A percentile compares a stretch with the other conserved stretches of the same genome.
Conservation (phyloP, 2,329 filamentous ascomycete species). For the Escovopsis sp. region DNA sequence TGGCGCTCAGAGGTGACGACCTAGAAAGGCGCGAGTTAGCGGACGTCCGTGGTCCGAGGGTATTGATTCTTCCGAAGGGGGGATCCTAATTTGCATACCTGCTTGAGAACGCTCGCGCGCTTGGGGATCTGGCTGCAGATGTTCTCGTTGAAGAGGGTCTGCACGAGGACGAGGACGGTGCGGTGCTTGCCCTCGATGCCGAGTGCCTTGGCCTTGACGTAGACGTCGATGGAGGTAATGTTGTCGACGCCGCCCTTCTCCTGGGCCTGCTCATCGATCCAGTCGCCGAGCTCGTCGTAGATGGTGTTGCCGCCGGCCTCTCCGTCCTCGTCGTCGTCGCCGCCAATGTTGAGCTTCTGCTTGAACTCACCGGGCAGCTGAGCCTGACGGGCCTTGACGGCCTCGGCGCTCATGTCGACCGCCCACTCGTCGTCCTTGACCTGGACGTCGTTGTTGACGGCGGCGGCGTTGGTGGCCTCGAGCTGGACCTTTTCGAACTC, state of each 20-base stretch:
- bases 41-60: background rate
- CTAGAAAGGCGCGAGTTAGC: slow-evolving; percentile 1
- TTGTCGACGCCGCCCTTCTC: slow-evolving; percentile 61
- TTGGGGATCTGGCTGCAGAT: slow-evolving; percentile 76
- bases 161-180: slow-evolving; percentile 79
- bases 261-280: slow-evolving; percentile 65
- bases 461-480: slow-evolving; percentile 39
- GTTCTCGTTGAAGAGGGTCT: slow-evolving; percentile 85
- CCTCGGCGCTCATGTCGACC: slow-evolving; percentile 90
- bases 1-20: slow-evolving; percentile 83
- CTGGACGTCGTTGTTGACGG: slow-evolving; percentile 36
- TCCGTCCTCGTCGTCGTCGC: slow-evolving; percentile 65
- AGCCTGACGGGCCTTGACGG: slow-evolving; percentile 85
- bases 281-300: slow-evolving; percentile 86
- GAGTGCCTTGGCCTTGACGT: slow-evolving; percentile 91
- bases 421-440: slow-evolving; percentile 86
- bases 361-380: slow-evolving; percentile 91
- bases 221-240: slow-evolving; percentile 80
- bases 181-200: slow-evolving; percentile 92
- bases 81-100: slow-evolving; percentile 34
- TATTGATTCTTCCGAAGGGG: too few species aligned
- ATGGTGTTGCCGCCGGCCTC: slow-evolving; percentile 59
- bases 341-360: slow-evolving; percentile 67
- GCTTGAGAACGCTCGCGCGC: slow-evolving; percentile 78
- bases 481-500: slow-evolving; percentile 76